A percentile compares a stretch with the other conserved stretches of the same genome.
phyloP scores from a whole-genome alignment of 495 filamentous ascomycete species.

The Penicillium mononematosum region DNA sequence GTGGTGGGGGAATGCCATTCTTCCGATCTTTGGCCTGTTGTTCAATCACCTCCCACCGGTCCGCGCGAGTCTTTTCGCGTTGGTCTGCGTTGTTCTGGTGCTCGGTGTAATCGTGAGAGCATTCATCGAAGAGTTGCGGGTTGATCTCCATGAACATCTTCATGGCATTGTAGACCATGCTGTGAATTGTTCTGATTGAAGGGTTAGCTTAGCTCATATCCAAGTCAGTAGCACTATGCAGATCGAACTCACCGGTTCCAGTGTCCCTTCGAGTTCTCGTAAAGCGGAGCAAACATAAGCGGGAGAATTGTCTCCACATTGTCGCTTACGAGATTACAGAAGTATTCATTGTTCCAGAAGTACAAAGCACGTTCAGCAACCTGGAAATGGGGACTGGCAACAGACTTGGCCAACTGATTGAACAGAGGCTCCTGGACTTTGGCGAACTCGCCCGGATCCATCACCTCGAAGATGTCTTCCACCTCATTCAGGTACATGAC shows the following conservation, averaged over 20 bases:
- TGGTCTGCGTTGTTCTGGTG: constrained; percentile 85
- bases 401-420: constrained; percentile 94
- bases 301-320: constrained; percentile 98
- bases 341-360: constrained; percentile 99
- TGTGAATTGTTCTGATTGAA: constrained; percentile 82
- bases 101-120: constrained; percentile 97
- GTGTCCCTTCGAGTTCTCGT: constrained; percentile 98
- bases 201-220: constrained; percentile 21
- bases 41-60: constrained; percentile 81
- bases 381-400: constrained; percentile 98
- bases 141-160: constrained; percentile 99
- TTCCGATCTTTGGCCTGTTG: constrained; percentile 70
- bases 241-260: constrained; percentile 83
- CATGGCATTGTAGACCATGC: constrained; percentile 99
- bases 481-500: constrained; percentile 99
- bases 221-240: neutral
- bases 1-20: constrained; percentile 51
- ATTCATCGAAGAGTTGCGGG: constrained; percentile 96
- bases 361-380: constrained; percentile 96
- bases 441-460: constrained; percentile 98
- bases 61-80: constrained; percentile 69
- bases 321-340: constrained; percentile 98
- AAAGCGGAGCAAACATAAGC: constrained; percentile 98
- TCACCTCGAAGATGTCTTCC: constrained; percentile 99
- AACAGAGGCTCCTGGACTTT: constrained; percentile 98